These are phyloP conservation scores for Cystobasidiopsis lactophilus DNA, from an alignment of 768 basidiomycete species.

Conservation along the genomic window DNA sequence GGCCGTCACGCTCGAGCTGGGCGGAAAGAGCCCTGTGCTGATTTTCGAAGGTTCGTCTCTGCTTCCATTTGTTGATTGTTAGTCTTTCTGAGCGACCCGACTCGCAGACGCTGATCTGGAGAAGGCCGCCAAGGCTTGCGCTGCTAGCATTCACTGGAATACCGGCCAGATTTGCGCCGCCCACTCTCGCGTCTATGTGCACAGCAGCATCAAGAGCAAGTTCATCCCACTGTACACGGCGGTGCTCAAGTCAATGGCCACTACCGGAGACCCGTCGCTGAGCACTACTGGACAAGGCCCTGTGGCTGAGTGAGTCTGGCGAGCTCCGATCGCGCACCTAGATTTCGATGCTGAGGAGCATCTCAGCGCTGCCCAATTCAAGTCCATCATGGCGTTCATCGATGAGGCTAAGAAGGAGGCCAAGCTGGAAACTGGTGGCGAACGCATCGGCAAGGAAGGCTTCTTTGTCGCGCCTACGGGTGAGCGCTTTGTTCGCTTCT, in stretches of 20 bases:
- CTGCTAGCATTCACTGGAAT: constrained; percentile 8
- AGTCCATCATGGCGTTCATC: constrained; percentile 62
- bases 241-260: constrained; percentile 1
- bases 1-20: constrained; percentile 19
- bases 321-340: not conserved
- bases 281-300: constrained; percentile 2
- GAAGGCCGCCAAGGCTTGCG: constrained; percentile 15
- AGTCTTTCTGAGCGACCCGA: constrained; percentile 35
- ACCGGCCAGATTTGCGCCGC: constrained; percentile 51
- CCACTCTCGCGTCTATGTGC: too few relatives aligned
- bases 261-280: constrained; percentile 6
- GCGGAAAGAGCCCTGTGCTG: not conserved
- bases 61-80: not conserved
- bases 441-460: too few relatives aligned
- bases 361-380: constrained; percentile 29
- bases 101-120: constrained; percentile 28
- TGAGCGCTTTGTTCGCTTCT: too few relatives aligned
- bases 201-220: constrained; percentile 41
- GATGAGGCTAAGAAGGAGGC: constrained; percentile 73
- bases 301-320: not conserved
- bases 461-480: too few relatives aligned
- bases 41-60: not conserved
- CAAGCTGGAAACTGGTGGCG: constrained; percentile 60
- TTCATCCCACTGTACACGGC: constrained; percentile 37
- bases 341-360: constrained; percentile 17